Evolutionary conservation across 2,329 filamentous ascomycete genomes (phyloP).

Genomic region (Cyphellophora attinorum): DNA sequence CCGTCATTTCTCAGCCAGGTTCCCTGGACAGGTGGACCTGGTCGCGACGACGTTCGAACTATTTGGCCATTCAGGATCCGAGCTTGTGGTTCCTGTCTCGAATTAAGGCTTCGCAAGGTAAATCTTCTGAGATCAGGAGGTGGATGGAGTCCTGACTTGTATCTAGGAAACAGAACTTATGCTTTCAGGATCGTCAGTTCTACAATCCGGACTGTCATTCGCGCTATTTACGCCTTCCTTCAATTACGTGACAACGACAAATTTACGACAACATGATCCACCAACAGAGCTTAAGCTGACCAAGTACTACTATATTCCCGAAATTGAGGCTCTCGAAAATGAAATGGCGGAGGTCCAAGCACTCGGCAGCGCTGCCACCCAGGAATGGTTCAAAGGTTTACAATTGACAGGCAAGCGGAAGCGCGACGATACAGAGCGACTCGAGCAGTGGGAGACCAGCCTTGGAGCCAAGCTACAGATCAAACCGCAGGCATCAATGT

Average conservation of each 20-base stretch:
- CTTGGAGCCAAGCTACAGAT: slow-evolving; percentile 17
- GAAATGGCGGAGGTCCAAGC: slow-evolving; percentile 55
- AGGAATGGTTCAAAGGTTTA: slow-evolving; percentile 74
- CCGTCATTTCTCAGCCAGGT: slow-evolving; percentile 19
- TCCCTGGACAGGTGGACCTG: slow-evolving; percentile 53
- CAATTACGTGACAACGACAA: slow-evolving; percentile 49
- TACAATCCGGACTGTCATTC: slow-evolving; percentile 62
- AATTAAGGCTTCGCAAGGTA: slow-evolving; percentile 56
- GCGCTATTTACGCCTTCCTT: slow-evolving; percentile 54
- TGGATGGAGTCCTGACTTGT: slow-evolving; percentile 20
- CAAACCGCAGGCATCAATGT: not conserved
- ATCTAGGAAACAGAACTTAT: slow-evolving; percentile 62
- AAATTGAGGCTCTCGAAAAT: slow-evolving; percentile 52
- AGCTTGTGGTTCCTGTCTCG: slow-evolving; percentile 58
- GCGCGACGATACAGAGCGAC: slow-evolving; percentile 54
- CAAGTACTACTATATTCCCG: slow-evolving; percentile 56
- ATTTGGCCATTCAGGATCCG: slow-evolving; percentile 65
- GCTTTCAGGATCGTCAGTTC: slow-evolving; percentile 51
- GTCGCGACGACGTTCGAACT: slow-evolving; percentile 48
- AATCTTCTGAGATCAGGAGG: slow-evolving; percentile 15
- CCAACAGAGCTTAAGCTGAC: slow-evolving; percentile 43
- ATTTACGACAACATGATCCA: slow-evolving; percentile 42
- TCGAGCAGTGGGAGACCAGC: slow-evolving; percentile 62
- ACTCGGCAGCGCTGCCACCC: slow-evolving; percentile 58
- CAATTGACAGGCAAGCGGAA: slow-evolving; percentile 51